These are phyloP conservation scores for Schizophyllum amplum DNA, from an alignment of 1,284 basidiomycete species.

Conservation along the genomic window DNA sequence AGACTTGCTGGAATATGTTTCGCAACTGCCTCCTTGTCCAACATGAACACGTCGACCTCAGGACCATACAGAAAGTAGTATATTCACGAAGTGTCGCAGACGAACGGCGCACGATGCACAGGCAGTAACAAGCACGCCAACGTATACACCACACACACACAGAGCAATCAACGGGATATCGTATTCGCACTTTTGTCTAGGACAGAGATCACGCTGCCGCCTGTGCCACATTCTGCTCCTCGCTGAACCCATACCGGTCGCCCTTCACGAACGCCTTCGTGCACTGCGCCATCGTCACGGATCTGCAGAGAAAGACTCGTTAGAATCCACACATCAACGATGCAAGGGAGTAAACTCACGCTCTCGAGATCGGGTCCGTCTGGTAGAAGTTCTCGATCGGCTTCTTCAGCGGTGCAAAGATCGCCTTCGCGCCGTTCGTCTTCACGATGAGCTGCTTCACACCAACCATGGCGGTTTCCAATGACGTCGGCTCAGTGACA, in stretches of 20 bases:
- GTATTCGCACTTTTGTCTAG: not conserved
- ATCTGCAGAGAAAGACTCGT: constrained; percentile 32
- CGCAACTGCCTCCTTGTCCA: too few relatives aligned
- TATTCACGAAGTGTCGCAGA: too few relatives aligned
- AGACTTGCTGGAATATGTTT: too few relatives aligned
- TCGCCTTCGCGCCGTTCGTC: constrained; percentile 45
- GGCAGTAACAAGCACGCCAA: too few relatives aligned
- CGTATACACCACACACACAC: too few relatives aligned
- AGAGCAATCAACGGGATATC: not conserved
- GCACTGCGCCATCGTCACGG: constrained; percentile 84
- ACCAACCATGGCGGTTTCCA: constrained; percentile 65
- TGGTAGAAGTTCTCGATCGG: constrained; percentile 95
- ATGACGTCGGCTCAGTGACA: constrained; percentile 70
- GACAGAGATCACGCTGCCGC: not conserved
- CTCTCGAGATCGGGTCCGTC: constrained; percentile 84
- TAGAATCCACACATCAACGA: not conserved
- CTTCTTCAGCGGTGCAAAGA: constrained; percentile 42
- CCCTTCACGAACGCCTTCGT: constrained; percentile 69
- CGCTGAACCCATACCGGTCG: constrained; percentile 27
- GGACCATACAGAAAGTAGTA: too few relatives aligned
- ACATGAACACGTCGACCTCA: too few relatives aligned
- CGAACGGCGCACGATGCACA: too few relatives aligned
- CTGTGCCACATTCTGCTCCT: not conserved
- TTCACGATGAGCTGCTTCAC: constrained; percentile 49
- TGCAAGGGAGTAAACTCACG: constrained; percentile 41